Conservation (phyloP, 306 rosid species). For the Amphicarpaea edgeworthii region DNA sequence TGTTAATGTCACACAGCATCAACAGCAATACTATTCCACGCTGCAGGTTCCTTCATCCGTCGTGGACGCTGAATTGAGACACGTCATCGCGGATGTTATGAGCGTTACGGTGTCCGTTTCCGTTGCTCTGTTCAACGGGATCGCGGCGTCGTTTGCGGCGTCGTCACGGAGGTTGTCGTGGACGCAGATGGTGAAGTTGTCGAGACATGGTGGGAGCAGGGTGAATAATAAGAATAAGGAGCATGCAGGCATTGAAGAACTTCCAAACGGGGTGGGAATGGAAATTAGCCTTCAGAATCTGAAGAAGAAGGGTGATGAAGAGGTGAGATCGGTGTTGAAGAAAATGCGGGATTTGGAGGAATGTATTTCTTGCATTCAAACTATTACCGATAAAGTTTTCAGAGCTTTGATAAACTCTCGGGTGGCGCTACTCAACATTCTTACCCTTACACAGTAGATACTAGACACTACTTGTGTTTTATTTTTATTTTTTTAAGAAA, state of each 20-base stretch:
- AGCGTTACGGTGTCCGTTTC: conserved; percentile 67
- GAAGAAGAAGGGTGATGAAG: conserved; percentile 68
- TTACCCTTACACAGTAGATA: conserved; percentile 51
- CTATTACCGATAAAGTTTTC: conserved; percentile 60
- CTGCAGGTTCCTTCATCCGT: conserved; percentile 24
- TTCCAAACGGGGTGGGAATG: conserved; percentile 40
- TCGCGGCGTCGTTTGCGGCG: conserved; percentile 58
- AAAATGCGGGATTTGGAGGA: conserved; percentile 71
- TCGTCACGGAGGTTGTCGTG: conserved; percentile 51
- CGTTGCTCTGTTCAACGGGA: conserved; percentile 61
- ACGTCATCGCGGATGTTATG: conserved; percentile 60
- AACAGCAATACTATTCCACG: background rate
- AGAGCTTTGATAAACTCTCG: conserved; percentile 75
- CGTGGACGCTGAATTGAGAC: conserved; percentile 59
- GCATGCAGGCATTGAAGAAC: conserved; percentile 60
- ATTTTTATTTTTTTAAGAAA: background rate
- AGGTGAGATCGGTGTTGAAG: conserved; percentile 60
- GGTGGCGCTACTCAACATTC: conserved; percentile 73
- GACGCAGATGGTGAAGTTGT: conserved; percentile 47
- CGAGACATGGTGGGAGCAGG: conserved; percentile 52
- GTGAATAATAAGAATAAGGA: conserved; percentile 6
- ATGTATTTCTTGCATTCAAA: conserved; percentile 58
- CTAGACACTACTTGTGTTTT: background rate
- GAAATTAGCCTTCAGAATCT: conserved; percentile 44
- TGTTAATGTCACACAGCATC: conserved; percentile 17